These are phyloP conservation scores for Entomortierella beljakovae DNA, from an alignment of 192 early-diverging fungal species.

Conservation along the genomic window DNA sequence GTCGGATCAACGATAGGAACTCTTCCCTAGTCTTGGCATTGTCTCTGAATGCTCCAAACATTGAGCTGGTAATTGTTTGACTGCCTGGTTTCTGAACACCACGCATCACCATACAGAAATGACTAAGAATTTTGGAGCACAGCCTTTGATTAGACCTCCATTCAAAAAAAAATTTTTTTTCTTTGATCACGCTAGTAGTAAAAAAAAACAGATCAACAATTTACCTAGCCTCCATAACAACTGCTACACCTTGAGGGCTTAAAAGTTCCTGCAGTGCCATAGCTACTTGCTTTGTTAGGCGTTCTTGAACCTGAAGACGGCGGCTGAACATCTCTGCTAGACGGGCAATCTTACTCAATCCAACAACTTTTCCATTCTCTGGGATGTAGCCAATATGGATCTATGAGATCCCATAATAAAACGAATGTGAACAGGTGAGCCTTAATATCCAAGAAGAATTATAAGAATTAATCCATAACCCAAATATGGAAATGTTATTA, in stretches of 20 bases:
- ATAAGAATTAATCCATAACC: background rate
- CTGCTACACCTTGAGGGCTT: constrained; percentile 96
- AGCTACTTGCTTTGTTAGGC: constrained; percentile 98
- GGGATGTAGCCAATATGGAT: constrained; percentile 98
- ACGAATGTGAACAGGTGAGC: background rate
- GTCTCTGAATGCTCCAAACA: constrained; percentile 93
- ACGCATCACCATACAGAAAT: constrained; percentile 98
- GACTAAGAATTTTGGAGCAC: constrained; percentile 64
- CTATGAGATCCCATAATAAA: constrained; percentile 34
- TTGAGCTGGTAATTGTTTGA: constrained; percentile 95
- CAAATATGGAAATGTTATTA: background rate
- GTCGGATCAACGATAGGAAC: constrained; percentile 86
- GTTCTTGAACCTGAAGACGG: constrained; percentile 97
- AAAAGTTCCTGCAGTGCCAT: constrained; percentile 90
- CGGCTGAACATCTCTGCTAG: constrained; percentile 99
- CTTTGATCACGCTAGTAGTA: too few species aligned
- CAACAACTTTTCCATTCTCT: constrained; percentile 89
- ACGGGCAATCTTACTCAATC: constrained; percentile 98
- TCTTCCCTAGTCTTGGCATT: constrained; percentile 96
- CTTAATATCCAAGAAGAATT: background rate
- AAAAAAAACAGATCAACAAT: too few species aligned
- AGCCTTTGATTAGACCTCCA: too few species aligned
- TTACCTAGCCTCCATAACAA: constrained; percentile 95
- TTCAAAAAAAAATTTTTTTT: too few species aligned
- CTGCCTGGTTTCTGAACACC: constrained; percentile 98